These are phyloP conservation scores for Cryptococcus deneoformans DNA, from an alignment of 1,284 basidiomycete species.

Conservation along the genomic window DNA sequence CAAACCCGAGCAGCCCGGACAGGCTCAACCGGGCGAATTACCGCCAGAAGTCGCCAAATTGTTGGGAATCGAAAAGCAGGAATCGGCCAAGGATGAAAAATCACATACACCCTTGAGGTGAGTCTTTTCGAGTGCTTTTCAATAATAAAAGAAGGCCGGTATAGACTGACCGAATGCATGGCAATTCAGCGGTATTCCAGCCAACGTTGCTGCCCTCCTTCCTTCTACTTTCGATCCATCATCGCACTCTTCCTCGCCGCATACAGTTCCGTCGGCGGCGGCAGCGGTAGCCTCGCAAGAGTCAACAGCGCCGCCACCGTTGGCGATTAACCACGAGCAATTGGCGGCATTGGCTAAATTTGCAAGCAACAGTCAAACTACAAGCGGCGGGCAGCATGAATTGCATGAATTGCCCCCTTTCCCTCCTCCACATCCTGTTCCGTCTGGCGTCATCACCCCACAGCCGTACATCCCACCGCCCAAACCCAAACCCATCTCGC, in stretches of 20 bases:
- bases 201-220: background rate
- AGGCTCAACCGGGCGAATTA: conserved; percentile 13
- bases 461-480: too few species aligned
- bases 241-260: background rate
- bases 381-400: background rate
- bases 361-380: background rate
- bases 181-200: background rate
- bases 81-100: background rate
- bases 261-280: background rate
- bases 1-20: too few species aligned
- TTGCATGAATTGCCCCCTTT: too few species aligned
- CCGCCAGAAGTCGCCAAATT: conserved; percentile 43
- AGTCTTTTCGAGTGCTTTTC: too few species aligned
- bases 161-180: background rate
- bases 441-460: too few species aligned
- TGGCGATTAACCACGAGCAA: background rate
- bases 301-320: background rate
- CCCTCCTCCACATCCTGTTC: too few species aligned
- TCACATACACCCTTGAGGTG: too few species aligned
- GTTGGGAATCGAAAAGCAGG: conserved; percentile 28
- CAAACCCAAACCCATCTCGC: too few species aligned
- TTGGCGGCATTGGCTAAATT: background rate
- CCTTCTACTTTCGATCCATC: background rate
- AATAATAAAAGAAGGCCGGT: background rate
- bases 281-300: background rate